Evolutionary conservation across 148 eudicot genomes (phyloP).

Genomic region (Talinum fruticosum): DNA sequence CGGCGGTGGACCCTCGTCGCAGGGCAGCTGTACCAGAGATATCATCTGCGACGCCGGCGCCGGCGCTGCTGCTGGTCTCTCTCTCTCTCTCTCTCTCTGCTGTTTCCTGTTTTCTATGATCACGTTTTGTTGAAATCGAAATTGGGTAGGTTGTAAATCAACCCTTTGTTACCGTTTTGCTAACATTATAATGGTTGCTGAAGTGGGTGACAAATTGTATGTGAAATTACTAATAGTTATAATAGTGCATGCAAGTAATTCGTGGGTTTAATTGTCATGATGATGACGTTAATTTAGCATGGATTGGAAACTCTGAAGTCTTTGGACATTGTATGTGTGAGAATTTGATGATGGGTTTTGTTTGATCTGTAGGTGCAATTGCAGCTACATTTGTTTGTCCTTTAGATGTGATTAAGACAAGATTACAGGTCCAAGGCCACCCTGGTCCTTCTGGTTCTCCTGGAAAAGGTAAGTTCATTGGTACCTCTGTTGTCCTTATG

Average conservation of each 20-base stretch:
- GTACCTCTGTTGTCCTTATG: neutral
- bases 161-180: neutral
- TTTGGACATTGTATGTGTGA: neutral
- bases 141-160: neutral
- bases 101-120: neutral
- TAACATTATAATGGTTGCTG: neutral
- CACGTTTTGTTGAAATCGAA: slow-evolving; percentile 5
- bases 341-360: neutral
- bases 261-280: neutral
- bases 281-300: neutral
- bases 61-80: slow-evolving; percentile 74
- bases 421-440: slow-evolving; percentile 80
- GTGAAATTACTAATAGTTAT: neutral
- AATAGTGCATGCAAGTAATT: neutral
- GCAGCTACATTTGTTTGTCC: slow-evolving; percentile 89
- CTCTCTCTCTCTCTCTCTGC: neutral
- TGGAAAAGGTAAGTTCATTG: slow-evolving; percentile 42
- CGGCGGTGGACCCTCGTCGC: slow-evolving; percentile 31
- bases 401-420: slow-evolving; percentile 87
- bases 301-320: neutral
- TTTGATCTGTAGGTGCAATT: slow-evolving; percentile 58
- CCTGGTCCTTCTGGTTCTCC: slow-evolving; percentile 40
- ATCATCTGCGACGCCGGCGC: slow-evolving; percentile 59
- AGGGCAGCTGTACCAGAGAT: slow-evolving; percentile 36
- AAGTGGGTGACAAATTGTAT: neutral